Conservation (phyloP, 176 grass and related monocot genomes). For the Miscanthus lutarioriparius region DNA sequence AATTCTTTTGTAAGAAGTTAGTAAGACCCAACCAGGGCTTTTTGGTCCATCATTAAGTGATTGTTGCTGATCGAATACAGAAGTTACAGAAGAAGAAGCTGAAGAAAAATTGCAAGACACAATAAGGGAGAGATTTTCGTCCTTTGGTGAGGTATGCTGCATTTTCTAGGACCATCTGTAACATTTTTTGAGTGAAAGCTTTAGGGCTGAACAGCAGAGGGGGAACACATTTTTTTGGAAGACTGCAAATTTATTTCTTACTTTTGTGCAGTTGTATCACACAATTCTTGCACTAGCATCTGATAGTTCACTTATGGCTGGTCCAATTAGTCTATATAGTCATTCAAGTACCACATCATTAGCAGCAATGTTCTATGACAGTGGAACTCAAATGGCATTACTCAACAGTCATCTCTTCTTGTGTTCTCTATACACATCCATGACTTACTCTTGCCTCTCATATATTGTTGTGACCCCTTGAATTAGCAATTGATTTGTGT, state of each 20-base stretch:
- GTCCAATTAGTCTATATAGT: background rate
- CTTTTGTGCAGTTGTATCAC: background rate
- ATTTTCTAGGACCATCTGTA: slow-evolving; percentile 11
- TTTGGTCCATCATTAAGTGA: slow-evolving; percentile 6
- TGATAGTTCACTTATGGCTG: background rate
- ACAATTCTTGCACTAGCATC: background rate
- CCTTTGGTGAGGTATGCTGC: slow-evolving; percentile 74
- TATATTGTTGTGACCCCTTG: slow-evolving; percentile 16
- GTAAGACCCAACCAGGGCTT: background rate
- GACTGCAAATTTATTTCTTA: background rate
- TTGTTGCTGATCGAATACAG: slow-evolving; percentile 46
- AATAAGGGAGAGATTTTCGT: slow-evolving; percentile 93
- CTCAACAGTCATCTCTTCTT: slow-evolving; percentile 1
- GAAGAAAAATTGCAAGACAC: slow-evolving; percentile 92
- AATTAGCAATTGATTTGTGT: slow-evolving; percentile 17
- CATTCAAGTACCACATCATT: slow-evolving; percentile 7
- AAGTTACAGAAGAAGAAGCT: slow-evolving; percentile 92
- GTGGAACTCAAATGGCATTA: slow-evolving; percentile 11
- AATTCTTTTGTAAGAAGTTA: background rate
- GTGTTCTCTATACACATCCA: background rate
- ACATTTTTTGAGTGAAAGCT: slow-evolving; percentile 11
- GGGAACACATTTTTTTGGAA: background rate
- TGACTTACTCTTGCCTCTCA: background rate
- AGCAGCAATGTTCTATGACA: slow-evolving; percentile 1
- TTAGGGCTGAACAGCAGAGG: background rate